phyloP scores from a whole-genome alignment of 2,329 filamentous ascomycete species.

The Penicillium sp. region DNA sequence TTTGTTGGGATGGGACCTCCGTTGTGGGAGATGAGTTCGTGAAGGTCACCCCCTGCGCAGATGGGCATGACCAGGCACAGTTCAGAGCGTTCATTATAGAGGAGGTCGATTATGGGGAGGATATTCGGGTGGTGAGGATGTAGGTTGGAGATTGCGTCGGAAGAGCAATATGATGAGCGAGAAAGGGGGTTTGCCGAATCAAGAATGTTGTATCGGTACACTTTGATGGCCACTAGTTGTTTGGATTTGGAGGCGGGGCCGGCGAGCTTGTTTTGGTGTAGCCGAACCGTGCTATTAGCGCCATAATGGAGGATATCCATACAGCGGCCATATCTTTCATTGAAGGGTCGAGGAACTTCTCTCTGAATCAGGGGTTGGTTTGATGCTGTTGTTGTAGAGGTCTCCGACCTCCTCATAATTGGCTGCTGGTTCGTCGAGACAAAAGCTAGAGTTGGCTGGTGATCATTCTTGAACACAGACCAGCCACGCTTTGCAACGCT shows the following conservation, averaged over 20 bases:
- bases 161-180: background rate
- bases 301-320: conserved; percentile 31
- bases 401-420: conserved; percentile 12
- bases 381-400: conserved; percentile 1
- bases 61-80: conserved; percentile 32
- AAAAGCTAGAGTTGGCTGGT: conserved; percentile 5
- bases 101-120: conserved; percentile 26
- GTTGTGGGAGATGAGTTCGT: conserved; percentile 75
- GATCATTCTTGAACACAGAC: conserved; percentile 4
- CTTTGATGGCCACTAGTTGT: conserved; percentile 28
- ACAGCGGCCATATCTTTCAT: conserved; percentile 27
- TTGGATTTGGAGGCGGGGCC: background rate
- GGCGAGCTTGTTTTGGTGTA: conserved; percentile 18
- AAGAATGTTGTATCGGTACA: conserved; percentile 24
- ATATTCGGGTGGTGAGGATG: conserved; percentile 32
- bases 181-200: background rate
- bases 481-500: conserved; percentile 5
- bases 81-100: conserved; percentile 28
- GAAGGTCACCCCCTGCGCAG: conserved; percentile 82
- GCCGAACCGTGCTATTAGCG: conserved; percentile 24
- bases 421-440: conserved; percentile 18
- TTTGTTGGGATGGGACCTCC: conserved; percentile 69
- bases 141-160: conserved; percentile 7
- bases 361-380: background rate
- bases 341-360: conserved; percentile 8